These are phyloP conservation scores for Mycena albidolilacea DNA, from an alignment of 768 basidiomycete species.

Conservation along the genomic window DNA sequence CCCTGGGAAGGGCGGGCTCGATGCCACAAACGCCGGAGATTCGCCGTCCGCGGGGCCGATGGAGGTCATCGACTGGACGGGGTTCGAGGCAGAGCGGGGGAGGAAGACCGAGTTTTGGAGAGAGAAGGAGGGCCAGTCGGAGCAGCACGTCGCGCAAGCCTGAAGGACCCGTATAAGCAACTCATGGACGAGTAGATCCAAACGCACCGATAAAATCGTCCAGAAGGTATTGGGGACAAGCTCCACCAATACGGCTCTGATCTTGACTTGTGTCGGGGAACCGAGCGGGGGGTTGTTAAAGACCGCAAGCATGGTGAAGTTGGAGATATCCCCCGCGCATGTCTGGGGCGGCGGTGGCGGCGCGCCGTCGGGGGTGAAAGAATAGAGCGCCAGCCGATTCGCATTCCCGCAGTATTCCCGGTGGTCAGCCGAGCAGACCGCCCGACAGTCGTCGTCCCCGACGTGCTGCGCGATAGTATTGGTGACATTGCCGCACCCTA, in stretches of 20 bases:
- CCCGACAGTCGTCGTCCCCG: slow-evolving; percentile 57
- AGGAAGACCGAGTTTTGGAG: slow-evolving; percentile 58
- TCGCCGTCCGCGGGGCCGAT: slow-evolving; percentile 56
- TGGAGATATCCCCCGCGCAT: slow-evolving; percentile 51
- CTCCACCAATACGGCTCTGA: slow-evolving; percentile 56
- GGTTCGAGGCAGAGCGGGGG: slow-evolving; percentile 55
- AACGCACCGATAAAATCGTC: slow-evolving; percentile 58
- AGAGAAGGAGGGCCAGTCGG: slow-evolving; percentile 58
- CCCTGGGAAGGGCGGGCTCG: slow-evolving; percentile 60
- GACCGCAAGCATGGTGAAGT: slow-evolving; percentile 55
- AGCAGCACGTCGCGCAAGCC: slow-evolving; percentile 60
- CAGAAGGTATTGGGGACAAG: slow-evolving; percentile 56
- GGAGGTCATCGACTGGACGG: slow-evolving; percentile 56
- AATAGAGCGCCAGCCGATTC: slow-evolving; percentile 56
- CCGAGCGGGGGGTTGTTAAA: slow-evolving; percentile 52
- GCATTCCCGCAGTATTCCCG: slow-evolving; percentile 57
- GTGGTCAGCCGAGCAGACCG: slow-evolving; percentile 56
- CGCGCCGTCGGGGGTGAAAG: slow-evolving; percentile 47
- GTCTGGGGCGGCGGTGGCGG: slow-evolving; percentile 41
- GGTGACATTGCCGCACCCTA: slow-evolving; percentile 58
- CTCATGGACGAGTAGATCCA: background rate
- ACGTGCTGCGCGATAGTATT: slow-evolving; percentile 54
- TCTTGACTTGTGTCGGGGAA: slow-evolving; percentile 47
- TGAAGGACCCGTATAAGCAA: slow-evolving; percentile 27
- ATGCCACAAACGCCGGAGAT: slow-evolving; percentile 61